phyloP scores from a whole-genome alignment of 352 stramenopile species.

The Pythium oligandrum region DNA sequence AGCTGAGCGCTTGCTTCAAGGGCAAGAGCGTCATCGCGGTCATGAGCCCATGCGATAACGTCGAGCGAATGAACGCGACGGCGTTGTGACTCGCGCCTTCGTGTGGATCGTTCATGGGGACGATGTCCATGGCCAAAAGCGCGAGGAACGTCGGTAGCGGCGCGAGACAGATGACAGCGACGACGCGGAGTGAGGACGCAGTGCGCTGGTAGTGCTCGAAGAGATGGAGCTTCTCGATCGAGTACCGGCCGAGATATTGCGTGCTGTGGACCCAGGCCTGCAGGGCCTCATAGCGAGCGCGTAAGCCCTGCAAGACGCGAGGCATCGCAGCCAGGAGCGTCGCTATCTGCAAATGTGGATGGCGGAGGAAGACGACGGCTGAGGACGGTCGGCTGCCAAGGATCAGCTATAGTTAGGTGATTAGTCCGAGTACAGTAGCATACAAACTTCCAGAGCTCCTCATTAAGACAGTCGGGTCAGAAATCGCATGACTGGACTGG shows the following conservation, averaged over 20 bases:
- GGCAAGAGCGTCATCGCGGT: slow-evolving; percentile 11
- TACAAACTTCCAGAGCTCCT: no score
- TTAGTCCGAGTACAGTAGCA: no score
- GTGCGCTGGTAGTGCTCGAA: slow-evolving; percentile 12
- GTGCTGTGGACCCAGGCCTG: background rate
- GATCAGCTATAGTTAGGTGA: no score
- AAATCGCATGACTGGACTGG: no score
- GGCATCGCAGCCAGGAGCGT: no score
- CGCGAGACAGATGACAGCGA: background rate
- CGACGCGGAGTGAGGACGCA: slow-evolving; percentile 3
- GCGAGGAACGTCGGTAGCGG: background rate
- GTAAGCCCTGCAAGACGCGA: no score
- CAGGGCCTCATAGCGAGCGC: no score
- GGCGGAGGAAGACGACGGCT: no score
- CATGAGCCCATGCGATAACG: slow-evolving; percentile 6
- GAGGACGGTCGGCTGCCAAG: no score
- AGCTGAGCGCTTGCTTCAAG: slow-evolving; percentile 12
- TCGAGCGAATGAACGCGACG: slow-evolving; percentile 8
- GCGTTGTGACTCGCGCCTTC: background rate
- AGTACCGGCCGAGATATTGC: slow-evolving; percentile 19
- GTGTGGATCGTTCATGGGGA: slow-evolving; percentile 15
- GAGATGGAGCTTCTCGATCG: slow-evolving; percentile 15
- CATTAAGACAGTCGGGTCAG: no score
- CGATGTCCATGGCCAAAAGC: slow-evolving; percentile 6
- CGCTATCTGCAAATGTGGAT: no score